phyloP scores from a whole-genome alignment of 805 yeast species.

The Monosporozyma unispora region DNA sequence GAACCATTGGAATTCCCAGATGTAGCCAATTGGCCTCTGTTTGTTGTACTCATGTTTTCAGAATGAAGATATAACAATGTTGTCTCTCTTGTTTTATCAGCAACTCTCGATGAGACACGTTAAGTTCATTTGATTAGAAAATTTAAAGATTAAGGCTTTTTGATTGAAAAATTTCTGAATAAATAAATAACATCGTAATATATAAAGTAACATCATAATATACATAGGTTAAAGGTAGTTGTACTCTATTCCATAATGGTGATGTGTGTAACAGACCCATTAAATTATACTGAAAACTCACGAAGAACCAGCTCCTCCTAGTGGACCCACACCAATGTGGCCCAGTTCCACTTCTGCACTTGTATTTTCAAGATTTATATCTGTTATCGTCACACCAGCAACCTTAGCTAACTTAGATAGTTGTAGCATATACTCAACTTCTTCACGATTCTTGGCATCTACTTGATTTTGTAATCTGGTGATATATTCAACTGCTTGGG shows the following conservation, averaged over 20 bases:
- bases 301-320: conserved; percentile 32
- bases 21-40: background rate
- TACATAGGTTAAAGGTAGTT: no score
- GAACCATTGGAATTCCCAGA: background rate
- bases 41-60: no score
- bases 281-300: no score
- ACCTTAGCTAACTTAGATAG: conserved; percentile 45
- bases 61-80: no score
- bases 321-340: conserved; percentile 75
- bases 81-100: no score
- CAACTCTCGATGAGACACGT: no score
- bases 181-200: background rate
- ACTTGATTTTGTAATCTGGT: conserved; percentile 58
- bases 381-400: conserved; percentile 35
- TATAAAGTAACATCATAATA: background rate
- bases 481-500: conserved; percentile 68
- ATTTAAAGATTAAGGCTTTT: background rate
- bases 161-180: background rate
- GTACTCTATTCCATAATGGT: background rate
- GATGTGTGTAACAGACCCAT: no score
- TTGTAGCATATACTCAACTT: conserved; percentile 60
- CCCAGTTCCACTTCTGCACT: conserved; percentile 74
- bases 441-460: conserved; percentile 70
- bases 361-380: conserved; percentile 46
- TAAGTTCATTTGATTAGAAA: background rate